phyloP scores from a whole-genome alignment of 2,329 filamentous ascomycete genomes.

The Penicillium paneum region DNA sequence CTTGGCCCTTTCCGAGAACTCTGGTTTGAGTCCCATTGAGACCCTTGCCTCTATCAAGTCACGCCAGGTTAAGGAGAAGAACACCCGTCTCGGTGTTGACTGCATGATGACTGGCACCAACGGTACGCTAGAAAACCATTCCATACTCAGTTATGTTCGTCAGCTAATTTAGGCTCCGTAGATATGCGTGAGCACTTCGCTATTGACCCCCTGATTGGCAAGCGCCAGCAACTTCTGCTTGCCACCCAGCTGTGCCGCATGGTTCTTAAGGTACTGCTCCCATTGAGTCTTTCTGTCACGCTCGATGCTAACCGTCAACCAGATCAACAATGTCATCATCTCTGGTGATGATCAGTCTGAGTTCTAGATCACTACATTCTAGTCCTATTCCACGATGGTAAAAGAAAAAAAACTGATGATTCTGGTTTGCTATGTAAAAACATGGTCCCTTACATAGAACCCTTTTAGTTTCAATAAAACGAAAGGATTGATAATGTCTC shows the following conservation, averaged over 20 bases:
- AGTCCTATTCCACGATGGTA: conserved; percentile 21
- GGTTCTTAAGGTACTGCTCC: conserved; percentile 73
- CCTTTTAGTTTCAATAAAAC: conserved; percentile 23
- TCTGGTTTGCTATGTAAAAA: conserved; percentile 26
- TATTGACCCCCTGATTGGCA: conserved; percentile 96
- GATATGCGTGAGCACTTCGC: conserved; percentile 98
- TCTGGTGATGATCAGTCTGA: conserved; percentile 83
- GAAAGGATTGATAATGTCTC: conserved; percentile 25
- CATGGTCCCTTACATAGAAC: conserved; percentile 27
- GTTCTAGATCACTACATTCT: conserved; percentile 56
- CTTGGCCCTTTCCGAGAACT: conserved; percentile 97
- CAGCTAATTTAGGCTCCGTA: conserved; percentile 29
- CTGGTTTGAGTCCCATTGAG: conserved; percentile 90
- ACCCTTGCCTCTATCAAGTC: conserved; percentile 94
- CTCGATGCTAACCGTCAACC: conserved; percentile 18
- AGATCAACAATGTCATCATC: conserved; percentile 90
- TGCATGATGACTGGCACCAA: conserved; percentile 96
- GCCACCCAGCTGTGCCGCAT: conserved; percentile 97
- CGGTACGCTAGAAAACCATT: conserved; percentile 47
- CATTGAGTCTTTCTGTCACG: background rate
- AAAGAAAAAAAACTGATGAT: conserved; percentile 22
- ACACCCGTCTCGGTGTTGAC: conserved; percentile 81
- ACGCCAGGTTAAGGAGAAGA: conserved; percentile 85
- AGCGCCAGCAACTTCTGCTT: conserved; percentile 93
- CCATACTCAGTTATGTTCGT: background rate